Base-by-base conservation (phyloP, 1,284 basidiomycete species). In the Boletus semigastroideus region DNA sequence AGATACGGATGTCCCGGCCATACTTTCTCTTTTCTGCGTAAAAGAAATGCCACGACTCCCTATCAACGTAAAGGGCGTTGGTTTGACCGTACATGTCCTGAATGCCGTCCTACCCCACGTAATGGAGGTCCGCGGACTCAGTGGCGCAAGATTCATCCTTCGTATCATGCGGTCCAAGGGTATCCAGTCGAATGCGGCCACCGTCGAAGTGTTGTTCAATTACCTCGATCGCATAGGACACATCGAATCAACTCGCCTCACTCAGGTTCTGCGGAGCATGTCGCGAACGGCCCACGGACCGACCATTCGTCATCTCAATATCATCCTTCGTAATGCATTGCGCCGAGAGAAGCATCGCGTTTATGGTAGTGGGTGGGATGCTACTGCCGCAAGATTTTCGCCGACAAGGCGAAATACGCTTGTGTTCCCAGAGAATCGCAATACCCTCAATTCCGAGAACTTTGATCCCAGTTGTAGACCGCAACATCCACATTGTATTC, bases 71-170 rank as follows among this genome's bases (percentile, higher is more conserved):
- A 61, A 69, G 14, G 66, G 62, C 36, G 61, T 81, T 19, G 47
- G 36, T 33, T 79, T 79, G 22, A 78, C 76, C 4, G 69, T 71
- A 22, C 70, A 76, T 38, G 68, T 86, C 17, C 78, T 86, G 70
- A 88, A 90, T 60, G 74, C 80, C 14, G 64, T 86, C 19, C 65
- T 87, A 12, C 71, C 71, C 42, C 78, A 79, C 31, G 51, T 79
- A 12, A 65, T 87, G 49, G 63, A 62, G 27, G 66, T 67, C 38
- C 72, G 70, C 52, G 83, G 84, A 36, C 63, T 87, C 38, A 54
- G 67, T 31, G 75, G 72, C 33, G 74, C 79, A 46, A 70, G 65
- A 36, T 57, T 59, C 43, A 65, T 86, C 38, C 68, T 84, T 52
- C 67, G 67, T 22, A 71, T 83, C 48, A 87, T 90, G 84, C 71